Evolutionary conservation across 768 basidiomycete species (phyloP), one percentile per base, ranked within the genome.

Genomic region (Tephrocybe sp.): DNA sequence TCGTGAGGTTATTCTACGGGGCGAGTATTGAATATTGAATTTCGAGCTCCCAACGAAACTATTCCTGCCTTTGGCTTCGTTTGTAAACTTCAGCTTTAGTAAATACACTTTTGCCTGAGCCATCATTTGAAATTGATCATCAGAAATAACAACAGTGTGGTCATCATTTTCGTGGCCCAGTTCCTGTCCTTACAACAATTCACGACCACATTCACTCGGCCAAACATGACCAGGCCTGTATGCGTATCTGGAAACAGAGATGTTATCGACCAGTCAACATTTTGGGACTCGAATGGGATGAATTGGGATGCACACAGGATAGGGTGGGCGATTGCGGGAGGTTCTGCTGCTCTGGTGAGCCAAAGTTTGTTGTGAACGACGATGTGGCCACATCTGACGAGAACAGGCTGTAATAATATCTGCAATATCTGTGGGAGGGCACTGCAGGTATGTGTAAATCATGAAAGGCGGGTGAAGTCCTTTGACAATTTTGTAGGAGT

Each of bases 261-360:
- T 21, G 63, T 53, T 1, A 60, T 80, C 21, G 86, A 89, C 65
- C 83, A 89, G 63, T 72, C 74, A 42, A 70, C 67, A 9, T 89
- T 89, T 63, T 89, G 86, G 87, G 69, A 70, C 59, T 57, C 71
- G 0, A 70, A 74, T 32, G 75, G 77, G 10, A 45, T 78, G 18
- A 71, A 84, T 59, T 87, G 84, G 85, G 77, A 81, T 54, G 58
- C 68, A 12, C 84, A 85, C 68, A 73, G 80, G 58, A 83, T 88
- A 64, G 88, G 88, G 44, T 90, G 88, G 88, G 75, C 84, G 9
- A 73, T 90, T 49, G 79, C 86, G 14, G 88, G 88, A 23, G 76
- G 71, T 14, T 85, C 82, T 58, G 68, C 88, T 2, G 64, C 67
- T 34, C 36, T 81, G 26, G 86, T 88, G 58, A 49, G 66, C 66